These are phyloP conservation scores for Coccomyxa sp. DNA, from an alignment of 139 green algal genomes.

Conservation along the genomic window DNA sequence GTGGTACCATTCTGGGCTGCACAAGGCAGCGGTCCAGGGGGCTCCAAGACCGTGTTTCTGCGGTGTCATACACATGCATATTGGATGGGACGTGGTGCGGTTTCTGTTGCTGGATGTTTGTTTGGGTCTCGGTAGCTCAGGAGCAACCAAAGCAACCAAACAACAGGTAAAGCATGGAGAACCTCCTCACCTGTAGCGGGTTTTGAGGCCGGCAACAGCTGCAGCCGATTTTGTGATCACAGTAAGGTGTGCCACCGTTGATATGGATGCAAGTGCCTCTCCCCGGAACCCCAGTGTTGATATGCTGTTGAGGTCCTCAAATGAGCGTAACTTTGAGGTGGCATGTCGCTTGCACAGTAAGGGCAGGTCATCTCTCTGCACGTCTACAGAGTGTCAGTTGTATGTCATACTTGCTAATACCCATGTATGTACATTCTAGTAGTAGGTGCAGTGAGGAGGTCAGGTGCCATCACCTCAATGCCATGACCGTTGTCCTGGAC, in stretches of 20 bases:
- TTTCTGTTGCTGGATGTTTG: too few species aligned
- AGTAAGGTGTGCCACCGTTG: constrained; percentile 83
- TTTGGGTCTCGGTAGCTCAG: too few species aligned
- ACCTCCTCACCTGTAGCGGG: background rate
- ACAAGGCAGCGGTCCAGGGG: constrained; percentile 57
- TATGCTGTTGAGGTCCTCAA: constrained; percentile 84
- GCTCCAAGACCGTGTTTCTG: constrained; percentile 59
- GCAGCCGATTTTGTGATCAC: constrained; percentile 84
- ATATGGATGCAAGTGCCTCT: constrained; percentile 89
- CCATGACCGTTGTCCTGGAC: constrained; percentile 91
- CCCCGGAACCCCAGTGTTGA: constrained; percentile 91
- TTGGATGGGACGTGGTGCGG: too few species aligned
- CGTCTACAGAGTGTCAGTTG: background rate
- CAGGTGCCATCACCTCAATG: constrained; percentile 52
- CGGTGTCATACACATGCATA: too few species aligned
- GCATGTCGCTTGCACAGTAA: constrained; percentile 86
- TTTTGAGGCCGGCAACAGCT: constrained; percentile 34
- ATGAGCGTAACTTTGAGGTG: constrained; percentile 88
- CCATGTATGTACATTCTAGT: too few species aligned
- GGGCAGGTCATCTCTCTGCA: constrained; percentile 76
- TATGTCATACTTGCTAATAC: background rate
- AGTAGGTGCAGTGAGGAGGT: background rate
- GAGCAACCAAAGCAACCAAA: background rate
- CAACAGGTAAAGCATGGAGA: background rate
- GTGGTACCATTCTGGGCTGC: constrained; percentile 83